Percentiles rank a stretch among this genome's conserved stretches.
These are phyloP conservation scores for Suillus alpinus DNA, from an alignment of 768 basidiomycete genomes.

Conservation along the genomic window DNA sequence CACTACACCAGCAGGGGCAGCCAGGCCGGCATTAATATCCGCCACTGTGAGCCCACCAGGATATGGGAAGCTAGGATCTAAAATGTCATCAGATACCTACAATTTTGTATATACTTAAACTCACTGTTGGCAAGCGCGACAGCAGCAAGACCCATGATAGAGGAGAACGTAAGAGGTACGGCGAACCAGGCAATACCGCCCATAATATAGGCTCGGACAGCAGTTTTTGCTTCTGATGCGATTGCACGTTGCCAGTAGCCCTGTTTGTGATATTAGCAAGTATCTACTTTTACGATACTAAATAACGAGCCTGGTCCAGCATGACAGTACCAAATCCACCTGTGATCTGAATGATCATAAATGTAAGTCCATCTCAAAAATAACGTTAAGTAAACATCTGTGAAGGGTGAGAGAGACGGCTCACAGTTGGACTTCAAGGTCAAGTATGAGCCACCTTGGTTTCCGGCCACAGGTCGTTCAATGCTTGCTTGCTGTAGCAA, in stretches of 20 bases:
- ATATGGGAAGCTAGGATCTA: slow-evolving; percentile 42
- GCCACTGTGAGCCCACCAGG: slow-evolving; percentile 20
- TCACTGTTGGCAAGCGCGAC: slow-evolving; percentile 22
- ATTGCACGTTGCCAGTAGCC: slow-evolving; percentile 39
- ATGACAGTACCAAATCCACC: slow-evolving; percentile 19
- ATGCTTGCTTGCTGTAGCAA: slow-evolving; percentile 29
- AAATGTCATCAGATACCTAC: background rate
- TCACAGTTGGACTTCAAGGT: slow-evolving; percentile 33
- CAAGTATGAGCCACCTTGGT: slow-evolving; percentile 34
- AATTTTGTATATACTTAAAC: background rate
- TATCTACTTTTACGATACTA: background rate
- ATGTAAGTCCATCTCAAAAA: slow-evolving; percentile 11
- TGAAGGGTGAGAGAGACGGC: background rate
- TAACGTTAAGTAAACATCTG: background rate
- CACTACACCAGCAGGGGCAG: slow-evolving; percentile 32
- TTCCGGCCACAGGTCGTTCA: slow-evolving; percentile 31
- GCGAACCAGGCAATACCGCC: slow-evolving; percentile 41
- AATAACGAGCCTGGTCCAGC: slow-evolving; percentile 12
- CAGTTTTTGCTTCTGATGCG: slow-evolving; percentile 34
- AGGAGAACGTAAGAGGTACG: slow-evolving; percentile 37
- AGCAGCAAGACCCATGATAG: slow-evolving; percentile 34
- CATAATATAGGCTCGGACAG: slow-evolving; percentile 36
- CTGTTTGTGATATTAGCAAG: slow-evolving; percentile 3
- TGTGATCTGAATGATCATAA: slow-evolving; percentile 18
- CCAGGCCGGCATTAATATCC: slow-evolving; percentile 34